Evolutionary conservation across 176 grass and related monocot species (phyloP).

Genomic region (Lolium multiflorum): DNA sequence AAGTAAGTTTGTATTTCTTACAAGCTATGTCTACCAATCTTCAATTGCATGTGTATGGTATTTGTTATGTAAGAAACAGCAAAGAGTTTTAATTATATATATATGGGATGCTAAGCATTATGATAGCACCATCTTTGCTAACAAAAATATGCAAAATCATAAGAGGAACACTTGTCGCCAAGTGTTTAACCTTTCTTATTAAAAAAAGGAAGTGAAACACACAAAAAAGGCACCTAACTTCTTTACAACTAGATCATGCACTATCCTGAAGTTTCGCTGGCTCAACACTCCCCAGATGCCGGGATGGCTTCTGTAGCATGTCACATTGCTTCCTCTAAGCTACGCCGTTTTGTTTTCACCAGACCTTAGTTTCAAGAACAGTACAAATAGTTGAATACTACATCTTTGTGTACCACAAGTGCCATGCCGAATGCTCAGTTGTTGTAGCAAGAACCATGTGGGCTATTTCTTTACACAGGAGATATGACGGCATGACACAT

Average conservation of each 20-base stretch:
- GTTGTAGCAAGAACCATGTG: neutral
- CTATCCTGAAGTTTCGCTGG: neutral
- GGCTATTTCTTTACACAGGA: neutral
- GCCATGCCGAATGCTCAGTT: neutral
- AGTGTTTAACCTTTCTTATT: neutral
- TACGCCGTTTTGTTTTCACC: neutral
- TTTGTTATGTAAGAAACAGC: neutral
- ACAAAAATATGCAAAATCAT: neutral
- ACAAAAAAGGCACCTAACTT: neutral
- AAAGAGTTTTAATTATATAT: neutral
- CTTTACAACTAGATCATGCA: neutral
- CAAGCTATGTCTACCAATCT: neutral
- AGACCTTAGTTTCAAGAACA: neutral
- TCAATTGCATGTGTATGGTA: neutral
- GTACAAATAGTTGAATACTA: neutral
- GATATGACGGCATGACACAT: neutral
- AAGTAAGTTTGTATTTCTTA: neutral
- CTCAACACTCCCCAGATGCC: neutral
- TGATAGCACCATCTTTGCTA: neutral
- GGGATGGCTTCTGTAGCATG: neutral
- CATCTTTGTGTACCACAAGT: neutral
- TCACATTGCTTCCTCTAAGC: neutral
- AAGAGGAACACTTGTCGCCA: neutral
- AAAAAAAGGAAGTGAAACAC: neutral
- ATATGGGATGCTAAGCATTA: constrained; percentile 22